Conservation (phyloP, 208 protist species). For the Leishmania amazonensis region DNA sequence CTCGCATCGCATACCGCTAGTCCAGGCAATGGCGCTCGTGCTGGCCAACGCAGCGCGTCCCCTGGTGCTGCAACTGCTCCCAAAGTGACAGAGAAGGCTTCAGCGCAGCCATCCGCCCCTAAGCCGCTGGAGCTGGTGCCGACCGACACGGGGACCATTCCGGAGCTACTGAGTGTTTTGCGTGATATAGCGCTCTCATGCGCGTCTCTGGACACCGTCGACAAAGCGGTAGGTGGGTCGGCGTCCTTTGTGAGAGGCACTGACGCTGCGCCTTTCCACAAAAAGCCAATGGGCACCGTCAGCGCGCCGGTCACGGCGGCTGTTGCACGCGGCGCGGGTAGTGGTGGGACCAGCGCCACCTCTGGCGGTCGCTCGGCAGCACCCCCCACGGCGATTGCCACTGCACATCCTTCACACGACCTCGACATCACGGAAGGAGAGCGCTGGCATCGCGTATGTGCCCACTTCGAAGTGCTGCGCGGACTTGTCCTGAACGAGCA, state of each 20-base stretch:
- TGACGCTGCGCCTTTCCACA: not conserved
- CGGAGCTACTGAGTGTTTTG: conserved; percentile 42
- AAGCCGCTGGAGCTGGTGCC: conserved; percentile 49
- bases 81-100: not conserved
- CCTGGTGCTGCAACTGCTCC: not conserved
- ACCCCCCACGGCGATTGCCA: not conserved
- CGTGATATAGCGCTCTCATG: conserved; percentile 56
- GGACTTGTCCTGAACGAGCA: conserved; percentile 43
- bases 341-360: not conserved
- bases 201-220: conserved; percentile 41
- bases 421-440: conserved; percentile 22
- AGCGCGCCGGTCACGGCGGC: not conserved
- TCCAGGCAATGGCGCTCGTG: not conserved
- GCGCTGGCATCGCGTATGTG: conserved; percentile 53
- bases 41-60: not conserved
- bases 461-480: conserved; percentile 35
- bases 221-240: not conserved
- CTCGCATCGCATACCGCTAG: not conserved
- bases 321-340: not conserved
- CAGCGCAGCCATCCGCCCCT: not conserved
- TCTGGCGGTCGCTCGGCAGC: not conserved
- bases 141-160: conserved; percentile 29
- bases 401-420: not conserved
- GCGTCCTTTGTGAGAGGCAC: not conserved
- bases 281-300: not conserved